Percentiles rank a stretch among this genome's conserved stretches.
Conservation (phyloP, 352 stramenopile species). For the Globisporangium yorkense region DNA sequence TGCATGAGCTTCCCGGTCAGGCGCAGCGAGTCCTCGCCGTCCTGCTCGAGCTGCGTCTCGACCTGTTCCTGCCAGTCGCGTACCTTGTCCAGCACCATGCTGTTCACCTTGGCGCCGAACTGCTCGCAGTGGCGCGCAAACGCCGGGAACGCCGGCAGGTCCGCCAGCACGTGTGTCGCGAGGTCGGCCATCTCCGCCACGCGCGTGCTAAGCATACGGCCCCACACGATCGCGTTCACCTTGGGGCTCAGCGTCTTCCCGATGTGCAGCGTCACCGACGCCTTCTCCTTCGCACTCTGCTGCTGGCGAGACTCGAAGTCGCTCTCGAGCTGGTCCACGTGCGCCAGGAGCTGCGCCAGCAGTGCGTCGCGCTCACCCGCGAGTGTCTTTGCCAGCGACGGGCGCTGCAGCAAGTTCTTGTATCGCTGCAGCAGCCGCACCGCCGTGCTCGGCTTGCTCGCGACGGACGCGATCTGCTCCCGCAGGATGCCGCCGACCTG, state of each 20-base stretch:
- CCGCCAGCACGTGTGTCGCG: constrained; percentile 45
- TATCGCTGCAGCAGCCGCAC: constrained; percentile 87
- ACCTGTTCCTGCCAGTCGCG: constrained; percentile 85
- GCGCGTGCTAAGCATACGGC: constrained; percentile 58
- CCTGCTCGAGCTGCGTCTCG: constrained; percentile 49
- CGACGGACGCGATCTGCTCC: constrained; percentile 59
- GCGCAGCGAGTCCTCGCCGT: constrained; percentile 54
- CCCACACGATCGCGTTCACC: constrained; percentile 83
- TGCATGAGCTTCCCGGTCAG: constrained; percentile 89
- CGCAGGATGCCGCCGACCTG: constrained; percentile 80
- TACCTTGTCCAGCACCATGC: constrained; percentile 73
- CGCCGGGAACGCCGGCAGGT: constrained; percentile 55
- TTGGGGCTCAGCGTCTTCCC: constrained; percentile 83
- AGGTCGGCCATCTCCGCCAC: constrained; percentile 50
- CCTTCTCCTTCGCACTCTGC: constrained; percentile 18
- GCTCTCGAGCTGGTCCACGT: constrained; percentile 85
- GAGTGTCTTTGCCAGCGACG: constrained; percentile 71
- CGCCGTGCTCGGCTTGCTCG: constrained; percentile 49
- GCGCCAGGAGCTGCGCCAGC: constrained; percentile 75
- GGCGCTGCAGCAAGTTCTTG: constrained; percentile 69
- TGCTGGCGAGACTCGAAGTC: constrained; percentile 71
- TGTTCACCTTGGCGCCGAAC: constrained; percentile 43
- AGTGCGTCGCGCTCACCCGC: constrained; percentile 83
- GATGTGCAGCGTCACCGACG: constrained; percentile 25
- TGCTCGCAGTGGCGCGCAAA: constrained; percentile 54